Percentiles rank a stretch among this genome's conserved stretches.
Evolutionary conservation across 2,329 filamentous ascomycete species (phyloP).

Genomic region (Neofusicoccum parvum): DNA sequence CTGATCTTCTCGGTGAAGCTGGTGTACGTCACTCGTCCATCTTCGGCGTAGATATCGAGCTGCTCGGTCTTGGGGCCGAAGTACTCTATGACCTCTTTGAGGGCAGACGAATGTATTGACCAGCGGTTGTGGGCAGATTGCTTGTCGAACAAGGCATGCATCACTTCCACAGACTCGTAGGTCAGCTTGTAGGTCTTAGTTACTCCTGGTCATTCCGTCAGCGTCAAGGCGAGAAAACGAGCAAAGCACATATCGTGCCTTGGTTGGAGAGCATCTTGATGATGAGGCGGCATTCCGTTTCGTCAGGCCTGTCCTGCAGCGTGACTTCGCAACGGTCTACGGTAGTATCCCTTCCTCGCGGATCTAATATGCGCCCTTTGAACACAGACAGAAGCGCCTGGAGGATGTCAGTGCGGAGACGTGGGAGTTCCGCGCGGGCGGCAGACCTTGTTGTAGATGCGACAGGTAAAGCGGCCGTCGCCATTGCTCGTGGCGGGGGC

Average conservation of each 20-base stretch:
- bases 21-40: conserved; percentile 71
- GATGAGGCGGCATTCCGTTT: conserved; percentile 71
- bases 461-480: conserved; percentile 68
- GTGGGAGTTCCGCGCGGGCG: too few species aligned
- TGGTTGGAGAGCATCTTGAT: conserved; percentile 75
- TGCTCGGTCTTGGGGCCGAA: conserved; percentile 81
- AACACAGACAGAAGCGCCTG: conserved; percentile 69
- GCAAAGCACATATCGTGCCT: conserved; percentile 46
- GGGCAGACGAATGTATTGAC: conserved; percentile 69
- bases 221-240: not conserved
- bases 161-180: conserved; percentile 72
- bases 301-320: conserved; percentile 70
- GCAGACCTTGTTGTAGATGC: conserved; percentile 69
- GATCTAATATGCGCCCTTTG: conserved; percentile 66
- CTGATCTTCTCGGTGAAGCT: conserved; percentile 80
- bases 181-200: conserved; percentile 76
- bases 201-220: conserved; percentile 52
- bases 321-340: conserved; percentile 75
- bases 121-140: conserved; percentile 68
- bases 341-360: conserved; percentile 66
- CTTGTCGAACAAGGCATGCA: conserved; percentile 74
- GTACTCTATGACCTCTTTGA: conserved; percentile 77
- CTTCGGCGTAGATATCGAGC: conserved; percentile 74
- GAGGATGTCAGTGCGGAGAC: not conserved
- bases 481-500: conserved; percentile 40